Evolutionary conservation across 2,329 filamentous ascomycete species (phyloP).

Genomic region (Neopestalotiopsis rosae): DNA sequence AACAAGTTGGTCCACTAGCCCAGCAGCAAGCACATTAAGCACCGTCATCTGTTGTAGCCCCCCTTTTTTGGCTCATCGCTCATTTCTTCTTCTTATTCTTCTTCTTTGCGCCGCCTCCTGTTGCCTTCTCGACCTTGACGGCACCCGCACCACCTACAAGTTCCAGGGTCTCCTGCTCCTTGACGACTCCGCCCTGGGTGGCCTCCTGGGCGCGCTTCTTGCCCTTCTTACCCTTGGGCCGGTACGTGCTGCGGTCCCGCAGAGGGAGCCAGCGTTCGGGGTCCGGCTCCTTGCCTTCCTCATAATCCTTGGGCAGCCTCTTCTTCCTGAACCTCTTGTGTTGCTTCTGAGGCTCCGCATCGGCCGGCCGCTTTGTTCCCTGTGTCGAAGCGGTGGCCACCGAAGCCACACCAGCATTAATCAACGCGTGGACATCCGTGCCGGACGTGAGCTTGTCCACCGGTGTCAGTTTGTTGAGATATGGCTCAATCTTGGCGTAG

Average conservation of each 20-base stretch:
- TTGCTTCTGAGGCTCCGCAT: constrained; percentile 45
- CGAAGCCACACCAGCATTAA: constrained; percentile 68
- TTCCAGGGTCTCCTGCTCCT: constrained; percentile 72
- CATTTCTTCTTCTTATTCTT: constrained; percentile 55
- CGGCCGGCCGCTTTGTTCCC: constrained; percentile 55
- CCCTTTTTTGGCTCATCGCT: background rate
- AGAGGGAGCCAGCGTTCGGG: constrained; percentile 93
- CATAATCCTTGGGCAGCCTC: constrained; percentile 72
- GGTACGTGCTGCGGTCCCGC: constrained; percentile 85
- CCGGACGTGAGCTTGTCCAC: constrained; percentile 65
- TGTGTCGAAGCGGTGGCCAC: constrained; percentile 45
- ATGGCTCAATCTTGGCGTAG: constrained; percentile 57
- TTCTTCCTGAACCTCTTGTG: constrained; percentile 59
- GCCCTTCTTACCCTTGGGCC: constrained; percentile 90
- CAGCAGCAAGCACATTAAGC: too few relatives aligned
- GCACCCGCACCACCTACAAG: constrained; percentile 67
- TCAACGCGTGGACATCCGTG: constrained; percentile 66
- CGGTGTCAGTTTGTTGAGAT: constrained; percentile 63
- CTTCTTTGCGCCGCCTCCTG: constrained; percentile 41
- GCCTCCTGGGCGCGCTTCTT: constrained; percentile 79
- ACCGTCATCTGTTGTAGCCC: too few relatives aligned
- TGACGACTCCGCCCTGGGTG: constrained; percentile 85
- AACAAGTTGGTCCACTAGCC: too few relatives aligned
- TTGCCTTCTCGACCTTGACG: constrained; percentile 68
- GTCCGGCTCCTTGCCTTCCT: constrained; percentile 80